Evolutionary conservation across 2,329 filamentous ascomycete species (phyloP), one percentile per base, ranked within the genome.

Genomic region (Penicillium sp.): DNA sequence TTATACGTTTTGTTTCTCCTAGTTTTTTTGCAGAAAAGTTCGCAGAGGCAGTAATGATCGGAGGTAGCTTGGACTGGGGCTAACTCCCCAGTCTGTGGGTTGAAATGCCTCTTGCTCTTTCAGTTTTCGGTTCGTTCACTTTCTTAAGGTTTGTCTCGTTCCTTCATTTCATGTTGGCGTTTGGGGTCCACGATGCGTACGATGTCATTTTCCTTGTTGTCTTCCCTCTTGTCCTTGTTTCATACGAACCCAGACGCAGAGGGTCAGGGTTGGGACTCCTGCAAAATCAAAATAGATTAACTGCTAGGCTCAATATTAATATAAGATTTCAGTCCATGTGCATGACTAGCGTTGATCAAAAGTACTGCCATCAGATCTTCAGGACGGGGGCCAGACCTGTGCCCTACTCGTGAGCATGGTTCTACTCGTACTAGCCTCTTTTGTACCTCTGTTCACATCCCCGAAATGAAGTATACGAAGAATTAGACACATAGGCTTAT

Each of bases 181-280:
- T 69, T 34, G 57, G 60, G 61, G 48, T 53, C 66, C 53, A 69
- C 59, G 67, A 70, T 54, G 61, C 66, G 62, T 53, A 70, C 61
- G 67, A 66, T 55, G 44, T 57, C 58, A 59, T 61, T 56, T 13
- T 36, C 34, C 34, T 36, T n/a, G 4, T 27, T 27, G 56, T 61
- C 55, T 63, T 59, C 56, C 59, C 59, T 53, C 52, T 49, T 59
- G 50, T 61, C 53, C 51, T 60, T 59, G 59, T 61, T 60, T 57
- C 55, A 62, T 59, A 57, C 48, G 51, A 53, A 54, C 49, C 46
- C 53, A 45, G 48, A 54, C 51, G 55, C 57, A 60, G 38, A 53
- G 51, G 59, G 55, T 56, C 54, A 47, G 41, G 54, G 50, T 56
- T 61, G 59, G 57, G 50, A 53, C 45, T 51, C 41, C 56, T 58